Conservation (phyloP, 257 asterid genomes). For the Solanum corneliomulleri region DNA sequence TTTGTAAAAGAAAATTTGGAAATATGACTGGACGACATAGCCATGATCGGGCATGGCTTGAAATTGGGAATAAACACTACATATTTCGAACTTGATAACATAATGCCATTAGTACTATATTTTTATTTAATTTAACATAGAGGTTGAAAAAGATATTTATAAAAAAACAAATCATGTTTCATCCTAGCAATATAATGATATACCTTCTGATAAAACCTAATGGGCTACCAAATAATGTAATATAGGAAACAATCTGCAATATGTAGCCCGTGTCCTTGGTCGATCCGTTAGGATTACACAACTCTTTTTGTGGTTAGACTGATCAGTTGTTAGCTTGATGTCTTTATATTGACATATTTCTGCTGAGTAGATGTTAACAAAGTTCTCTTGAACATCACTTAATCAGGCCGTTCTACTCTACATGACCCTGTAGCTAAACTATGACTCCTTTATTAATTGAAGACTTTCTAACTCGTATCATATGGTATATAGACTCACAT, state of each 20-base stretch:
- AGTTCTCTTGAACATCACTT: constrained; percentile 12
- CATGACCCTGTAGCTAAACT: constrained; percentile 15
- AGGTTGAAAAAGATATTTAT: not conserved
- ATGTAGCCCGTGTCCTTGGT: not conserved
- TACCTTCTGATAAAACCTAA: not conserved
- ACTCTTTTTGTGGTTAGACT: not conserved
- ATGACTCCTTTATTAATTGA: not conserved
- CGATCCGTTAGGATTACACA: not conserved
- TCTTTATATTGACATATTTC: not conserved
- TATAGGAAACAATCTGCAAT: not conserved
- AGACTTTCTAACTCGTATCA: constrained; percentile 6
- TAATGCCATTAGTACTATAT: not conserved
- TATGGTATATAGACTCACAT: not conserved
- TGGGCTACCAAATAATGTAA: not conserved
- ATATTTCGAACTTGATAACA: not conserved
- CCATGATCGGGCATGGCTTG: not conserved
- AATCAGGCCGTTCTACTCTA: constrained; percentile 18
- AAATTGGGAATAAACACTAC: not conserved
- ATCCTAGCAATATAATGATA: not conserved
- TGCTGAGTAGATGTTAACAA: constrained; percentile 30
- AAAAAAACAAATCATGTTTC: not conserved
- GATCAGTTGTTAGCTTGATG: not conserved
- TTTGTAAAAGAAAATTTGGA: no score
- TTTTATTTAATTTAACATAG: not conserved
- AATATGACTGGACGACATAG: no score